Percentiles rank a stretch among this genome's conserved stretches.
phyloP scores from a whole-genome alignment of 2,329 filamentous ascomycete species.

The Lecanicillium sp. region DNA sequence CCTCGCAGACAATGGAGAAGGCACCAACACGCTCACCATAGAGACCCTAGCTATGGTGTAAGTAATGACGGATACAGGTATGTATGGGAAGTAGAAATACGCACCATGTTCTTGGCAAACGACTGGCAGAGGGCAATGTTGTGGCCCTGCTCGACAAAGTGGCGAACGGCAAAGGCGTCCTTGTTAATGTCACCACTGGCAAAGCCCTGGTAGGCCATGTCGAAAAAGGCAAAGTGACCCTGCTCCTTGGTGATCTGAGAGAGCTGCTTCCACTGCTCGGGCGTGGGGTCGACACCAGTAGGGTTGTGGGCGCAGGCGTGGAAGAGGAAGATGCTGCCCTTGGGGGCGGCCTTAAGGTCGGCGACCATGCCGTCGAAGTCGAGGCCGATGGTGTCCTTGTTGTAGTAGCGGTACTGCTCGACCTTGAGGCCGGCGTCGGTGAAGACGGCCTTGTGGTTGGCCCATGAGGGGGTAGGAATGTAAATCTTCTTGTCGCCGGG shows the following conservation, averaged over 20 bases:
- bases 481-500: slow-evolving; percentile 92
- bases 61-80: too few species aligned
- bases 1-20: slow-evolving; percentile 85
- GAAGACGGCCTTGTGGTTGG: slow-evolving; percentile 97
- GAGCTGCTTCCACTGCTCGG: slow-evolving; percentile 89
- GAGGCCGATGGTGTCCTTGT: slow-evolving; percentile 96
- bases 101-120: slow-evolving; percentile 98
- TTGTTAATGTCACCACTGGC: slow-evolving; percentile 86
- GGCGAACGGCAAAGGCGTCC: slow-evolving; percentile 87
- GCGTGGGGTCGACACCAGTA: slow-evolving; percentile 88
- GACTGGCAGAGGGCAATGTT: slow-evolving; percentile 83
- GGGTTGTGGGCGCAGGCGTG: slow-evolving; percentile 98
- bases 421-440: slow-evolving; percentile 85
- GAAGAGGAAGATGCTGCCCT: slow-evolving; percentile 83
- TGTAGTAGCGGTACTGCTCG: slow-evolving; percentile 96
- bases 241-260: slow-evolving; percentile 78
- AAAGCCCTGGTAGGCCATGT: slow-evolving; percentile 99
- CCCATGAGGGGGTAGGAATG: slow-evolving; percentile 94
- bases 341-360: slow-evolving; percentile 83
- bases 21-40: slow-evolving; percentile 97
- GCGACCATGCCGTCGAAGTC: slow-evolving; percentile 92
- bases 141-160: slow-evolving; percentile 92
- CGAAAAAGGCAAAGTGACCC: slow-evolving; percentile 93
- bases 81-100: too few species aligned
- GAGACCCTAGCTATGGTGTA: slow-evolving; percentile 82